Base-by-base conservation (phyloP, 257 asterid genomes). In the Cordia subcordata region DNA sequence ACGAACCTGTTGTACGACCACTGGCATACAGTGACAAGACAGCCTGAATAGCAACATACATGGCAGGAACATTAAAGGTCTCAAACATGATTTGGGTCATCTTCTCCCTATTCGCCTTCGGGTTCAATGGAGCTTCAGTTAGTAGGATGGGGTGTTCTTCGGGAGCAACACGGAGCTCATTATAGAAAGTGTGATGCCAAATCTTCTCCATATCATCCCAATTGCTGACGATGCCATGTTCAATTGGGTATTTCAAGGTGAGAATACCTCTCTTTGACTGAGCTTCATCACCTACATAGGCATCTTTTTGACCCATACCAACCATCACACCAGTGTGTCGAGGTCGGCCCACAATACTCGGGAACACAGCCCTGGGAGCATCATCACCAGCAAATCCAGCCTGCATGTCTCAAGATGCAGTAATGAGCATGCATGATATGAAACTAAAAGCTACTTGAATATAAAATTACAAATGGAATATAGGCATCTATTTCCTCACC, bases 181-280 rank as follows among this genome's bases (percentile, higher is more conserved):
- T 66, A 64, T 72, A 72, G 64, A 77, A 77, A 1, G 82, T 72
- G 69, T 77, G 82, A 55, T 77, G 78, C 82, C 82, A 77, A 42
- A 77, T 72, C 47, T 77, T 77, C 66, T 69, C 82, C 82, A 77
- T 77, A 38, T 73, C 83, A 13, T 78, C 83, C 81, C 83, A 78
- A 46, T 78, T 78, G 74, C 69, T 68, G 42, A 78, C 80, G 5
- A 78, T 78, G 37, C 81, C 83, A 67, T 74, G 79, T 52, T 74
- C 78, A 11, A 78, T 78, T 10, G 83, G 83, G 58, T 78, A 78
- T 33, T 74, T 78, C 23, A 78, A 58, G 22, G 61, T 45, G 21
- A 76, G 75, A 46, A 72, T 72, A 33, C 78, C 82, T 64, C 78
- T 47, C 32, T 76, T 72, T 32, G 78, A 68, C 55, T 72, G 76